A percentile compares a stretch with the other conserved stretches of the same genome.
phyloP scores from a whole-genome alignment of 345 rosid genomes.

The Dimocarpus longan region DNA sequence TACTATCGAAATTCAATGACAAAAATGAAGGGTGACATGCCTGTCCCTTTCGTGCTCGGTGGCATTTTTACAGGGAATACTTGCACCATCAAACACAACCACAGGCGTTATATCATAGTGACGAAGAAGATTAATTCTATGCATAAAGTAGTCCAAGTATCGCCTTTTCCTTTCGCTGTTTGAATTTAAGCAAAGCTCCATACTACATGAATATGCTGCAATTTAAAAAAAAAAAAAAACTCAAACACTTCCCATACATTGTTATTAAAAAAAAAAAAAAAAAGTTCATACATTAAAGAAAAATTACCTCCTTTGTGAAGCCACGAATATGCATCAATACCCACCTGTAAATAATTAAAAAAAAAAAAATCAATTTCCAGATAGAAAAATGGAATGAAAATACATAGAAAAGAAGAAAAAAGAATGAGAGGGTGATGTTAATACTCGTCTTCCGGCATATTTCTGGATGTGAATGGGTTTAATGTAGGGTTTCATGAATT shows the following conservation, averaged over 20 bases:
- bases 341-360: slow-evolving; percentile 56
- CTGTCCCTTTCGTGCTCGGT: slow-evolving; percentile 72
- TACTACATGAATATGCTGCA: slow-evolving; percentile 91
- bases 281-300: not conserved
- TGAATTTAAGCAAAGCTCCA: slow-evolving; percentile 84
- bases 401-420: not conserved
- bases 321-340: slow-evolving; percentile 96
- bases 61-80: slow-evolving; percentile 73
- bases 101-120: slow-evolving; percentile 67
- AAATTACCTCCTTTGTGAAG: slow-evolving; percentile 90
- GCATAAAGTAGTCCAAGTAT: slow-evolving; percentile 80
- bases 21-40: slow-evolving; percentile 21
- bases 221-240: not conserved
- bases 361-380: not conserved
- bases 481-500: slow-evolving; percentile 82
- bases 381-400: not conserved
- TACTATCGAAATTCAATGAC: not conserved
- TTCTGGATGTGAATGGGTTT: slow-evolving; percentile 73
- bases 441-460: slow-evolving; percentile 76
- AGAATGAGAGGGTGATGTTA: not conserved
- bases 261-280: not conserved
- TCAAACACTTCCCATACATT: not conserved
- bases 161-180: slow-evolving; percentile 60
- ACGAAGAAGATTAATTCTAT: slow-evolving; percentile 70
- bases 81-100: slow-evolving; percentile 86